phyloP scores from a whole-genome alignment of 2,329 filamentous ascomycete genomes.

The Pyricularia grisea region DNA sequence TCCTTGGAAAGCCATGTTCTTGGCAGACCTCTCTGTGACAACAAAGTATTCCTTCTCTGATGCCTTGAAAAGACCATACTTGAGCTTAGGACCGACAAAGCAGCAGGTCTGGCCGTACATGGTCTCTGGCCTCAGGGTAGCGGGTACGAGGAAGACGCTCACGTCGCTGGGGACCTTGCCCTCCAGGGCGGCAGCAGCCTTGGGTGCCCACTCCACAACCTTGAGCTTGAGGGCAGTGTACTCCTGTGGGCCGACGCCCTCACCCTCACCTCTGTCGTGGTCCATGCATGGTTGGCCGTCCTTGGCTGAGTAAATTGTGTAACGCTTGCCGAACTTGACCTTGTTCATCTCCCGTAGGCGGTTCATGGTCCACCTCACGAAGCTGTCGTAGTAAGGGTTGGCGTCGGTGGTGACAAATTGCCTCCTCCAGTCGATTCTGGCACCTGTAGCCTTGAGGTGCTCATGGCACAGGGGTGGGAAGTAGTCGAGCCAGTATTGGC shows the following conservation, averaged over 20 bases:
- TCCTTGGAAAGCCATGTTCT: conserved; percentile 95
- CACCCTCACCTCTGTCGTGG: conserved; percentile 72
- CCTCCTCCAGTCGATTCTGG: conserved; percentile 85
- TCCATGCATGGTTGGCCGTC: conserved; percentile 84
- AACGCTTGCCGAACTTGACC: conserved; percentile 73
- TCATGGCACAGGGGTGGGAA: conserved; percentile 76
- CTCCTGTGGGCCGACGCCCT: conserved; percentile 78
- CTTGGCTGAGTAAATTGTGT: conserved; percentile 45
- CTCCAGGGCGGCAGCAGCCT: conserved; percentile 61
- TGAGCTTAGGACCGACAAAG: conserved; percentile 85
- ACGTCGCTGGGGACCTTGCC: conserved; percentile 71
- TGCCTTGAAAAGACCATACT: conserved; percentile 80
- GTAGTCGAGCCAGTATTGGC: conserved; percentile 71
- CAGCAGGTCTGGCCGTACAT: conserved; percentile 98
- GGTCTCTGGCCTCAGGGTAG: conserved; percentile 86
- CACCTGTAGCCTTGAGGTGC: conserved; percentile 77
- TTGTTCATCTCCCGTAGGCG: conserved; percentile 81
- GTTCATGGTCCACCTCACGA: conserved; percentile 96
- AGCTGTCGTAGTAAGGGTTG: conserved; percentile 94
- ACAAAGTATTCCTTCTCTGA: conserved; percentile 74
- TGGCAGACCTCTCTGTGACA: conserved; percentile 45
- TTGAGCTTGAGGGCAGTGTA: conserved; percentile 90
- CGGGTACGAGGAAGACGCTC: conserved; percentile 81
- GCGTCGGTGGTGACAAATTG: conserved; percentile 92
- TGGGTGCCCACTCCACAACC: conserved; percentile 79